Conservation (phyloP, 2,329 filamentous ascomycete genomes). For the Eutypella sp. region DNA sequence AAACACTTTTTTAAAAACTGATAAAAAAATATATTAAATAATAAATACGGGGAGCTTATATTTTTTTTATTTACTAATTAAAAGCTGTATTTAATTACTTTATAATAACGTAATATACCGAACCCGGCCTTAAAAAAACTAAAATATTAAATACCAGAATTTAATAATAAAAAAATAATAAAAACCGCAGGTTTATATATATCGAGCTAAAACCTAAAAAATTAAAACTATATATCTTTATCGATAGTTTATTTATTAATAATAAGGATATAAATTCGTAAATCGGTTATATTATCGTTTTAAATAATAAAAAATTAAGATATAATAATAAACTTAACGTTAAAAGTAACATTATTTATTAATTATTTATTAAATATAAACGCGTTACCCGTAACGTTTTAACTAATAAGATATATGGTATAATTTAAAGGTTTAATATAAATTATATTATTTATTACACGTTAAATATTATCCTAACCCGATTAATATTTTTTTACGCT, state of each 20-base stretch:
- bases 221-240: background rate
- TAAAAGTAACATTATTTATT: background rate
- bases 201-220: too few species aligned
- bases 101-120: background rate
- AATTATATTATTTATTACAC: background rate
- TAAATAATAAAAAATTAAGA: background rate
- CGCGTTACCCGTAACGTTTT: background rate
- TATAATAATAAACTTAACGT: too few species aligned
- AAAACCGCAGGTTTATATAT: too few species aligned
- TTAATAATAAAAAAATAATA: too few species aligned
- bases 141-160: background rate
- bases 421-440: background rate
- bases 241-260: slow-evolving; percentile 1
- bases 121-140: background rate
- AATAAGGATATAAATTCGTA: slow-evolving; percentile 1
- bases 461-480: background rate
- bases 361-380: background rate
- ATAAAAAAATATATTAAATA: slow-evolving; percentile 1
- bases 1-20: background rate
- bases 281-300: background rate
- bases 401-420: background rate
- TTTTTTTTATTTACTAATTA: slow-evolving; percentile 2
- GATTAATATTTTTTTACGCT: background rate
- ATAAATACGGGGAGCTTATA: slow-evolving; percentile 3
- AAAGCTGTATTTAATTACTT: slow-evolving; percentile 3